A percentile compares a stretch with the other conserved stretches of the same genome.
Evolutionary conservation across 352 stramenopile genomes (phyloP).

Genomic region (Phytophthora litchii): DNA sequence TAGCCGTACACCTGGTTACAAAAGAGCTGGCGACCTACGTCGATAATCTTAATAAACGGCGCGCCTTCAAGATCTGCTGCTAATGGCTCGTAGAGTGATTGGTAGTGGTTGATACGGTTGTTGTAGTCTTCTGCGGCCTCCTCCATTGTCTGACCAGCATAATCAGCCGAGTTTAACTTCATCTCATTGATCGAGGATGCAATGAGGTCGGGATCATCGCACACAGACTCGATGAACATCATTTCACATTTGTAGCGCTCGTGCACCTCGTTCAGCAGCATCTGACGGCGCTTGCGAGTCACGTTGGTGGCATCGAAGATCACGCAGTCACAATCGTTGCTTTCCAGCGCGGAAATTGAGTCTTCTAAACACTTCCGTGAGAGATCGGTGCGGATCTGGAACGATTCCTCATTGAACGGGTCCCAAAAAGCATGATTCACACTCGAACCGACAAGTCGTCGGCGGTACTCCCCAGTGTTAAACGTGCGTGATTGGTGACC

Average conservation of each 20-base stretch:
- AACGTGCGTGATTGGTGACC: slow-evolving; percentile 82
- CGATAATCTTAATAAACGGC: slow-evolving; percentile 85
- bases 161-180: slow-evolving; percentile 85
- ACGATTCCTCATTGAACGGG: slow-evolving; percentile 73
- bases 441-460: slow-evolving; percentile 63
- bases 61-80: slow-evolving; percentile 56
- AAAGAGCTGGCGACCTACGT: slow-evolving; percentile 83
- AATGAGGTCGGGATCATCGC: slow-evolving; percentile 72
- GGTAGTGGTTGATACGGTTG: slow-evolving; percentile 83
- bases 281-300: slow-evolving; percentile 66
- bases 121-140: slow-evolving; percentile 78
- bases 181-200: slow-evolving; percentile 86
- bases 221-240: slow-evolving; percentile 88
- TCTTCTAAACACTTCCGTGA: slow-evolving; percentile 75
- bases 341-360: slow-evolving; percentile 67
- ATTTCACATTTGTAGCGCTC: slow-evolving; percentile 78
- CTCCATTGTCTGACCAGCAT: slow-evolving; percentile 72
- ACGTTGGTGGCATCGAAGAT: slow-evolving; percentile 89
- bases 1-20: slow-evolving; percentile 88
- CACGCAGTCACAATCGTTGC: slow-evolving; percentile 74
- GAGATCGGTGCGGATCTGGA: slow-evolving; percentile 71
- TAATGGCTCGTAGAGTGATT: slow-evolving; percentile 72
- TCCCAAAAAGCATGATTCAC: slow-evolving; percentile 87
- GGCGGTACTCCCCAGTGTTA: slow-evolving; percentile 85
- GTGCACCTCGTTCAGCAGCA: slow-evolving; percentile 59